phyloP scores from a whole-genome alignment of 768 basidiomycete genomes.

The Phylloporus sp. region DNA sequence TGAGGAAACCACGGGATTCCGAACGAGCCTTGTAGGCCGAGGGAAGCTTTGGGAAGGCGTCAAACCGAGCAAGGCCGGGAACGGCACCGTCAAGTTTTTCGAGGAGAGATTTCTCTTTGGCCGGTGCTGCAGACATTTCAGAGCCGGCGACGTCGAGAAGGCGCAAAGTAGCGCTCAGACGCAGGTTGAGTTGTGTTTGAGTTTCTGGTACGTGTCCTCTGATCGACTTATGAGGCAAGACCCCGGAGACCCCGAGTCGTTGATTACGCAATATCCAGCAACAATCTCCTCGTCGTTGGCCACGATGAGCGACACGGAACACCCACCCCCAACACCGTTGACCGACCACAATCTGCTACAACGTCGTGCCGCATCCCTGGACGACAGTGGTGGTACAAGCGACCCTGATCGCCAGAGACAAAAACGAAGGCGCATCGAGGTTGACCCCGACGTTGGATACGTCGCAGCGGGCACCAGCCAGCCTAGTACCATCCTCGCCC shows the following conservation, averaged over 20 bases:
- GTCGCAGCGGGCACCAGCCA: neutral
- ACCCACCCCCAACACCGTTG: constrained; percentile 5
- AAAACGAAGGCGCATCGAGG: constrained; percentile 15
- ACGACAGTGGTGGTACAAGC: neutral
- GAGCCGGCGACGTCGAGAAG: neutral
- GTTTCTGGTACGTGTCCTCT: constrained; percentile 11
- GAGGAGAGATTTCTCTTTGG: constrained; percentile 39
- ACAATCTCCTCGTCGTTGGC: constrained; percentile 11
- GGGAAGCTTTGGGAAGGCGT: constrained; percentile 85
- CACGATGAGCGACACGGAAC: constrained; percentile 18
- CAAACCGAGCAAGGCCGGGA: constrained; percentile 62
- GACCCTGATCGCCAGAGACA: constrained; percentile 8
- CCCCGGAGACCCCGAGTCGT: constrained; percentile 10
- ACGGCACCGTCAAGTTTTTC: constrained; percentile 61
- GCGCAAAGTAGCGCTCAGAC: neutral
- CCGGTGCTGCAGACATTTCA: constrained; percentile 11
- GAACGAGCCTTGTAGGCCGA: constrained; percentile 78
- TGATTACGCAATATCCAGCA: constrained; percentile 19
- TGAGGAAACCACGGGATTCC: constrained; percentile 77
- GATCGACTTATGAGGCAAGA: neutral
- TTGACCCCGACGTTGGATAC: neutral
- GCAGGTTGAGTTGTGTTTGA: neutral
- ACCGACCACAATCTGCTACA: neutral
- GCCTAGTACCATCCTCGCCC: neutral
- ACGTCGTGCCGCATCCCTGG: constrained; percentile 4